These are phyloP conservation scores for Suhomyces terraborum DNA, from an alignment of 1,139 yeast species.

Conservation along the genomic window DNA sequence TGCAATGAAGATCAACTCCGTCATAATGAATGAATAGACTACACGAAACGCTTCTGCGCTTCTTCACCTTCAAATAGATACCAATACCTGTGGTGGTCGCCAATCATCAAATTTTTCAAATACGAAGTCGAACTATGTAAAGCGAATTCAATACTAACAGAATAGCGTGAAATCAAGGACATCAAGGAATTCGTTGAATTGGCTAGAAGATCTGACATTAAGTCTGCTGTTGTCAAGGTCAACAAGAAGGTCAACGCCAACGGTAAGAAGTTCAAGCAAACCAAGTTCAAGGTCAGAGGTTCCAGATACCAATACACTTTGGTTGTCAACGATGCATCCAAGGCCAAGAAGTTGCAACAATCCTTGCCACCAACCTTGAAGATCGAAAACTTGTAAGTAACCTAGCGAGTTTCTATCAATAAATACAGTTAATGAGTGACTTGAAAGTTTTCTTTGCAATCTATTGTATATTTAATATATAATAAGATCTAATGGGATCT, in stretches of 20 bases:
- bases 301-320: constrained; percentile 92
- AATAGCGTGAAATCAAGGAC: constrained; percentile 79
- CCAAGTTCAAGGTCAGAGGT: constrained; percentile 99
- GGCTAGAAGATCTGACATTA: constrained; percentile 97
- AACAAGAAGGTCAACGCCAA: constrained; percentile 84
- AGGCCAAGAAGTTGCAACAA: constrained; percentile 98
- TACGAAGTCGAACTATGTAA: background rate
- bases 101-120: background rate
- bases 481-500: constrained; percentile 14
- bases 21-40: background rate
- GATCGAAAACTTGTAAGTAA: constrained; percentile 62
- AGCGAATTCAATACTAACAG: constrained; percentile 23
- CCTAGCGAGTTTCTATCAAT: constrained; percentile 7
- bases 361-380: constrained; percentile 95
- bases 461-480: constrained; percentile 19
- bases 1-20: background rate
- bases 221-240: constrained; percentile 86
- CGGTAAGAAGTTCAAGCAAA: constrained; percentile 87
- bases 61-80: background rate
- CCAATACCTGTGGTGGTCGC: background rate
- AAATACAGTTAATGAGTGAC: constrained; percentile 12
- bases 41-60: background rate
- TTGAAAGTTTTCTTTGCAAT: constrained; percentile 15
- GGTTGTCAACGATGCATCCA: constrained; percentile 93
- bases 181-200: constrained; percentile 97